A percentile compares a stretch with the other conserved stretches of the same genome.
These are phyloP conservation scores for Kockiozyma suomiensis DNA, from an alignment of 805 yeast species.

Conservation along the genomic window DNA sequence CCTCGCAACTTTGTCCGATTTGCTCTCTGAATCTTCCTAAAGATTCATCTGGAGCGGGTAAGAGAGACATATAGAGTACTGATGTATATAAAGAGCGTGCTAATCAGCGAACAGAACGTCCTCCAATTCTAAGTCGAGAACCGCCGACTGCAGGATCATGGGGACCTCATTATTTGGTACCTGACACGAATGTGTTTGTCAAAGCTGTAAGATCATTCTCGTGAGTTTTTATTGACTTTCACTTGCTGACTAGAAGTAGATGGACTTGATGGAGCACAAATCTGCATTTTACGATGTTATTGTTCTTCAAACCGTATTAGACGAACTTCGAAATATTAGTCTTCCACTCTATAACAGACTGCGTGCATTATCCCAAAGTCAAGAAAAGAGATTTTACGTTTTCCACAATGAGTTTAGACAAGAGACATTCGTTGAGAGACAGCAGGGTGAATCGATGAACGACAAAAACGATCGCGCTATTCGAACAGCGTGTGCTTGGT, in stretches of 20 bases:
- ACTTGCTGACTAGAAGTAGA: no score
- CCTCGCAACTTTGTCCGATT: constrained; percentile 64
- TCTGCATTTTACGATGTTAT: constrained; percentile 84
- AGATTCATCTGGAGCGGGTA: constrained; percentile 49
- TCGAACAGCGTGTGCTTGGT: constrained; percentile 74
- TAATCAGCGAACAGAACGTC: constrained; percentile 42
- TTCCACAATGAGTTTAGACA: constrained; percentile 90
- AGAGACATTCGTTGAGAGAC: constrained; percentile 66
- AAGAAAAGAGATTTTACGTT: constrained; percentile 80
- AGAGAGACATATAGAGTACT: background rate
- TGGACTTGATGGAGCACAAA: constrained; percentile 80
- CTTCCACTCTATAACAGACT: constrained; percentile 85
- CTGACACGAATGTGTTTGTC: constrained; percentile 86
- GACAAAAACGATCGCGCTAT: constrained; percentile 93
- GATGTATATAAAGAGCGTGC: background rate
- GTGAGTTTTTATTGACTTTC: no score
- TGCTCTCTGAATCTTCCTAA: constrained; percentile 62
- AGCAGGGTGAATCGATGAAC: constrained; percentile 70
- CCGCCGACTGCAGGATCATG: constrained; percentile 56
- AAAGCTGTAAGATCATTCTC: constrained; percentile 61
- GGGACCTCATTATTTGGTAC: constrained; percentile 76
- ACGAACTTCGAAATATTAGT: constrained; percentile 86
- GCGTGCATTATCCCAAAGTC: constrained; percentile 71
- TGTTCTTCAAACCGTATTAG: constrained; percentile 92
- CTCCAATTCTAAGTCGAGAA: constrained; percentile 61